These are phyloP conservation scores for Endotrypanum monterogeii DNA, from an alignment of 208 protist genomes.

Conservation along the genomic window DNA sequence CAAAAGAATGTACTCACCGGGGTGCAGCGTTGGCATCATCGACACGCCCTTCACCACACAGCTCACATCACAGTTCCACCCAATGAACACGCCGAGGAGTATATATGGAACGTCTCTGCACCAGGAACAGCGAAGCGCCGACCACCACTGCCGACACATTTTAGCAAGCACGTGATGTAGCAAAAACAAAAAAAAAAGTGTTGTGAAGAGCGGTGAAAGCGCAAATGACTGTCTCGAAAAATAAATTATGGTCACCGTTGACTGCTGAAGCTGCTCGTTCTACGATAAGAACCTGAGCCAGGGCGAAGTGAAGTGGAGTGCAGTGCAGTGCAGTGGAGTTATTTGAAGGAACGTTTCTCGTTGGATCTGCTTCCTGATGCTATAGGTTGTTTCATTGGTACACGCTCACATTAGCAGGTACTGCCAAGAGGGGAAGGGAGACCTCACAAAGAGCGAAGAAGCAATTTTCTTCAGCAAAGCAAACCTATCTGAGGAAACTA, in stretches of 20 bases:
- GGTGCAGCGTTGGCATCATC: constrained; percentile 75
- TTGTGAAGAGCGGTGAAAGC: neutral
- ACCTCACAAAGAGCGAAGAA: neutral
- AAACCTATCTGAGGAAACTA: neutral
- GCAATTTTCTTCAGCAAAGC: neutral
- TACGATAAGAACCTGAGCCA: too few species aligned
- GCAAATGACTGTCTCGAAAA: neutral
- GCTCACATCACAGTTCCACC: constrained; percentile 67
- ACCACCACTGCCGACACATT: constrained; percentile 14
- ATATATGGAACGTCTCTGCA: constrained; percentile 62
- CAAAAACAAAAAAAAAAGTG: neutral
- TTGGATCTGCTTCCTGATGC: too few species aligned
- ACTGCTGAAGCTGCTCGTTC: neutral
- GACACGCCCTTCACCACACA: constrained; percentile 73
- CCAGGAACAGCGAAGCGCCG: constrained; percentile 23
- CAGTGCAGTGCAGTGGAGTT: too few species aligned
- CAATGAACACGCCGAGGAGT: constrained; percentile 64
- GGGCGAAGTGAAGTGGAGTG: too few species aligned
- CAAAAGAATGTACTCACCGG: constrained; percentile 70
- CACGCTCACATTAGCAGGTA: too few species aligned
- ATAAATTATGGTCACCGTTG: neutral
- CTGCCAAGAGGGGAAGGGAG: too few species aligned
- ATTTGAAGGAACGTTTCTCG: too few species aligned
- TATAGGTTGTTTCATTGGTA: too few species aligned
- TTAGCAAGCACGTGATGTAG: neutral